Base-by-base conservation (phyloP, 306 rosid genomes). In the Hippophae rhamnoides region DNA sequence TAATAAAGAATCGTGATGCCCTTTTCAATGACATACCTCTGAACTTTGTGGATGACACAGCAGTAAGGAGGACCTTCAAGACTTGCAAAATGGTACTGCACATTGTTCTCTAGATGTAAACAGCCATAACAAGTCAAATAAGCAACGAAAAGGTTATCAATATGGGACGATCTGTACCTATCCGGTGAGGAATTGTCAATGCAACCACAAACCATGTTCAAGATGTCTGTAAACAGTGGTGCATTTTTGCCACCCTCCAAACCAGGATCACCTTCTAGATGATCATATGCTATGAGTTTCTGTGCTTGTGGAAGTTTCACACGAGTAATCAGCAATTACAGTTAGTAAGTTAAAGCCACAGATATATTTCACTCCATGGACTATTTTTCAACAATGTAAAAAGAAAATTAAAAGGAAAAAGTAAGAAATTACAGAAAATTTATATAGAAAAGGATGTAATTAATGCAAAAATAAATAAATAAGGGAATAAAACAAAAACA, bases 281-380 rank as follows among this genome's bases (percentile, higher is more conserved):
- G 99, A 72, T 93, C 95, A 65, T 93, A 93, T 9, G 99, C 97
- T 63, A 93, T 93, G 78, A 93, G 99, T 81, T 93, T 93, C 99
- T 93, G 94, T 13, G 57, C 68, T 72, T 52, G 65, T 54, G 55
- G 59, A 56, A 72, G 56, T 61, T 47, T 64, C 52, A 41, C 26
- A 65, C 58, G 45, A 71, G 62, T 26, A 52, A 55, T 47, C 51
- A 65, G 13, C 9, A 52, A 62, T 59, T 44, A 60, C 65, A 75
- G 58, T 59, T 60, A 46, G 6, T 47, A 57, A 49, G 49, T 31
- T 31, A 31, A 31, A 31, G 38, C 38, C 38, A 31, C 5, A 31
- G 38, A 31, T 2, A 31, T 31, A 31, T 31, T 2, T 31, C 38
- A 31, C 38, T 41, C 49, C 43, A 31, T 2, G 38, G 38, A 31